phyloP scores from a whole-genome alignment of 495 filamentous ascomycete genomes.

The Podospora fimiseda region DNA sequence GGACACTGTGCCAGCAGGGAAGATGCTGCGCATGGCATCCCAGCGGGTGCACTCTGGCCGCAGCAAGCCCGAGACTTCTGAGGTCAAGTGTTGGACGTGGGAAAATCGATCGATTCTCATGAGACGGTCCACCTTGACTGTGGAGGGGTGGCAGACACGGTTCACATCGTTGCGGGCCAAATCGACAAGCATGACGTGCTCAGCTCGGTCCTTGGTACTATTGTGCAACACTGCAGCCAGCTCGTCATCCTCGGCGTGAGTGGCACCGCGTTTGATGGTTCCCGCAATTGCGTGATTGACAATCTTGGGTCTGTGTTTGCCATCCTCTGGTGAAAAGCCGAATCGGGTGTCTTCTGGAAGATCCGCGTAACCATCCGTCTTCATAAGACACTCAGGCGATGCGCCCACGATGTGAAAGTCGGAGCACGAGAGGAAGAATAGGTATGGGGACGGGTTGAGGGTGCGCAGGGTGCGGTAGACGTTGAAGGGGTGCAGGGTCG shows the following conservation, averaged over 20 bases:
- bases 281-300: conserved; percentile 97
- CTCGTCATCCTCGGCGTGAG: conserved; percentile 67
- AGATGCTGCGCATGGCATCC: conserved; percentile 92
- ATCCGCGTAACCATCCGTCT: conserved; percentile 54
- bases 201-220: conserved; percentile 88
- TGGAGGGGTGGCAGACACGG: conserved; percentile 84
- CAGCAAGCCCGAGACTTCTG: conserved; percentile 84
- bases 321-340: conserved; percentile 18
- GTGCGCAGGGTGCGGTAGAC: conserved; percentile 94
- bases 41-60: conserved; percentile 80
- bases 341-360: conserved; percentile 24
- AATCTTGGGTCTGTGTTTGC: conserved; percentile 58
- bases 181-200: conserved; percentile 99
- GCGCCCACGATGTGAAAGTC: conserved; percentile 94
- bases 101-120: conserved; percentile 96
- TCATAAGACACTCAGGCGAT: conserved; percentile 87
- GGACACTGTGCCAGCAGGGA: conserved; percentile 89
- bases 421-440: conserved; percentile 89
- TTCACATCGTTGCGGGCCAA: conserved; percentile 95
- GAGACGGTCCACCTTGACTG: conserved; percentile 80
- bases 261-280: conserved; percentile 81
- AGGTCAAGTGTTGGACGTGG: conserved; percentile 94
- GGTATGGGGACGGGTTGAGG: conserved; percentile 91
- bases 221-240: conserved; percentile 72
- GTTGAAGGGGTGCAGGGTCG: conserved; percentile 90